phyloP scores from a whole-genome alignment of 2,329 filamentous ascomycete genomes.

The Trichoderma cornu-damae region DNA sequence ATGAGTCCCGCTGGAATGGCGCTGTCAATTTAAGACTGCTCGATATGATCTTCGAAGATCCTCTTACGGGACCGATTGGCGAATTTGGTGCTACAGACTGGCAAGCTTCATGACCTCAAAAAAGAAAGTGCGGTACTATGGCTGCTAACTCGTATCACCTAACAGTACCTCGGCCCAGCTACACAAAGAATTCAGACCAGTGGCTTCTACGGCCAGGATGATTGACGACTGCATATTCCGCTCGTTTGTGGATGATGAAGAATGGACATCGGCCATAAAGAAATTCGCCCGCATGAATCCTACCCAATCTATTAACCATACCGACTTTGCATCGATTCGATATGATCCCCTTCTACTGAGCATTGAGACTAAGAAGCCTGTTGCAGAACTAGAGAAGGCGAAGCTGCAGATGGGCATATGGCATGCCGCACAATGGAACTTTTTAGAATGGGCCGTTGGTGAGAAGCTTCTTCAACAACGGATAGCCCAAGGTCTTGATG shows the following conservation, averaged over 20 bases:
- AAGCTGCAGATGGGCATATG: conserved; percentile 10
- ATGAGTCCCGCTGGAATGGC: background rate
- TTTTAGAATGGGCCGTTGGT: background rate
- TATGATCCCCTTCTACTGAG: background rate
- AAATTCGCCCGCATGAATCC: background rate
- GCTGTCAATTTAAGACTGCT: background rate
- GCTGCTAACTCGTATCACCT: background rate
- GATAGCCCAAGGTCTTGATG: background rate
- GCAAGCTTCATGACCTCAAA: background rate
- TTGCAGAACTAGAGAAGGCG: background rate
- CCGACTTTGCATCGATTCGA: background rate
- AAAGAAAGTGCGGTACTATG: background rate
- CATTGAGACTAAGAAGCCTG: conserved; percentile 13
- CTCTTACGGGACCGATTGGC: background rate
- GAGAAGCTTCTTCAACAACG: background rate
- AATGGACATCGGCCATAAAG: background rate
- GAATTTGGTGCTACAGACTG: background rate
- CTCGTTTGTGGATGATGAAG: background rate
- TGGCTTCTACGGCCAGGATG: background rate
- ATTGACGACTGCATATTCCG: background rate
- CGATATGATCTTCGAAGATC: background rate
- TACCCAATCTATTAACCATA: background rate
- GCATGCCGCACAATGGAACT: conserved; percentile 13
- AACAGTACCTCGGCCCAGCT: background rate
- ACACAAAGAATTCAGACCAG: background rate